Conservation (phyloP, 768 basidiomycete genomes). For the Gloeostereum incarnatum region DNA sequence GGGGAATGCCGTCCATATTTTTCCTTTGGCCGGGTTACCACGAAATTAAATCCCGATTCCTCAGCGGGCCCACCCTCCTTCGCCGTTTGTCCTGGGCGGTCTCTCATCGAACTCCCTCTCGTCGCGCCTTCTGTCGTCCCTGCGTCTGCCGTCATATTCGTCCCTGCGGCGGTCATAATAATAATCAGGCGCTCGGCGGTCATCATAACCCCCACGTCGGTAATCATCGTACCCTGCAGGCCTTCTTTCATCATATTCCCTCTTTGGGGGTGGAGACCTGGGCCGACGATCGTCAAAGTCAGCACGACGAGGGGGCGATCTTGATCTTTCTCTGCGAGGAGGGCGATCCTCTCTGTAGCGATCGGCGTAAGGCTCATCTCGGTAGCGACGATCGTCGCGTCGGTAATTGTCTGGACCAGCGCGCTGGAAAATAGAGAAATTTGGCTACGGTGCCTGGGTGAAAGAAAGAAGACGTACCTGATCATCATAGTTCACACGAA, state of each 20-base stretch:
- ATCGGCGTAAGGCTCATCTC: conserved; percentile 49
- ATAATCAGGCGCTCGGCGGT: conserved; percentile 75
- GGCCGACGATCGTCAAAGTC: conserved; percentile 71
- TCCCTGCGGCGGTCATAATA: conserved; percentile 87
- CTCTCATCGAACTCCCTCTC: conserved; percentile 80
- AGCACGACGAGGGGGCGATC: conserved; percentile 68
- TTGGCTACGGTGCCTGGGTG: conserved; percentile 6
- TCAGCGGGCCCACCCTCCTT: conserved; percentile 72
- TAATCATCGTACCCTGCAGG: conserved; percentile 90
- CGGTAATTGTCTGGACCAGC: conserved; percentile 65
- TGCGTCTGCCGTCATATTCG: conserved; percentile 48
- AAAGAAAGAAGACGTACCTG: conserved; percentile 15
- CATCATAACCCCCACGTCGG: conserved; percentile 78
- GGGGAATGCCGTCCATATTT: conserved; percentile 1
- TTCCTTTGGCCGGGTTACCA: conserved; percentile 13
- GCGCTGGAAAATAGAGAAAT: conserved; percentile 30
- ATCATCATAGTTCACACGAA: conserved; percentile 62
- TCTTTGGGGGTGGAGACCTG: conserved; percentile 75
- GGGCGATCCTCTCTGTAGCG: conserved; percentile 33
- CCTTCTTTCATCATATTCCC: conserved; percentile 79
- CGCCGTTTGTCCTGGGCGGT: conserved; percentile 65
- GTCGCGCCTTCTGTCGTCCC: conserved; percentile 75
- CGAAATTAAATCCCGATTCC: conserved; percentile 23
- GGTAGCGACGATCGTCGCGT: conserved; percentile 43
- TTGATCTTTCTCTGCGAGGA: conserved; percentile 74